Percentiles rank a stretch among this genome's conserved stretches.
These are phyloP conservation scores for Phialophora chinensis DNA, from an alignment of 2,329 filamentous ascomycete species.

Conservation along the genomic window DNA sequence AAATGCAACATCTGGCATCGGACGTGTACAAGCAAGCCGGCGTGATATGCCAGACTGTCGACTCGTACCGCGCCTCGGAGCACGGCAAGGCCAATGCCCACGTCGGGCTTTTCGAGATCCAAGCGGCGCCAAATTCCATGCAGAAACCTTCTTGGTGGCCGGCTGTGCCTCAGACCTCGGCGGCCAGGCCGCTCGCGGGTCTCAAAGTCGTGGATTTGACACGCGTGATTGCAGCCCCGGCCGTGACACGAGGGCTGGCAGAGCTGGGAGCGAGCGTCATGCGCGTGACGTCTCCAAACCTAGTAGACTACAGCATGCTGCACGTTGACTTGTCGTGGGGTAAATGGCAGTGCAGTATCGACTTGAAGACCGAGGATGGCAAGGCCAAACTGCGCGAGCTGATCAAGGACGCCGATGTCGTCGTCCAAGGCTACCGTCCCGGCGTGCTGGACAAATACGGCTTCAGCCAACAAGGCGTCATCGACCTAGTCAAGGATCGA, in stretches of 20 bases:
- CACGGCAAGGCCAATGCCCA: constrained; percentile 53
- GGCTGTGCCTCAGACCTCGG: constrained; percentile 38
- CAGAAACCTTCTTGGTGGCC: constrained; percentile 35
- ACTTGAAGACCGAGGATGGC: constrained; percentile 54
- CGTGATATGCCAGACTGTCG: constrained; percentile 47
- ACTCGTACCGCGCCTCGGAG: constrained; percentile 48
- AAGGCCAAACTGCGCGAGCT: constrained; percentile 51
- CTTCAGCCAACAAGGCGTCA: constrained; percentile 58
- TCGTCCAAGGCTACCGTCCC: constrained; percentile 61
- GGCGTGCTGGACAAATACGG: constrained; percentile 63
- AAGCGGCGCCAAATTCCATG: constrained; percentile 29
- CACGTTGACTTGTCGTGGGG: constrained; percentile 75
- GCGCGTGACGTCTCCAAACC: constrained; percentile 51
- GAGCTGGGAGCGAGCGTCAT: constrained; percentile 56
- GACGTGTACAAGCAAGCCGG: constrained; percentile 51
- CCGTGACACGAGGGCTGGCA: constrained; percentile 51
- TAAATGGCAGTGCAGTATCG: constrained; percentile 67
- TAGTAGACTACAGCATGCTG: constrained; percentile 61
- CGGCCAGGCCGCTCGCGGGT: constrained; percentile 51
- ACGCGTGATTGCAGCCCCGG: constrained; percentile 54
- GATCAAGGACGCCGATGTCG: constrained; percentile 58
- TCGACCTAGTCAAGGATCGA: constrained; percentile 49
- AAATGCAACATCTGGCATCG: constrained; percentile 46
- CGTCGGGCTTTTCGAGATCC: constrained; percentile 50
- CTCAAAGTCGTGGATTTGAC: constrained; percentile 59